Conservation (phyloP, 768 basidiomycete genomes). For the Chalciporus sphaerocephalus region DNA sequence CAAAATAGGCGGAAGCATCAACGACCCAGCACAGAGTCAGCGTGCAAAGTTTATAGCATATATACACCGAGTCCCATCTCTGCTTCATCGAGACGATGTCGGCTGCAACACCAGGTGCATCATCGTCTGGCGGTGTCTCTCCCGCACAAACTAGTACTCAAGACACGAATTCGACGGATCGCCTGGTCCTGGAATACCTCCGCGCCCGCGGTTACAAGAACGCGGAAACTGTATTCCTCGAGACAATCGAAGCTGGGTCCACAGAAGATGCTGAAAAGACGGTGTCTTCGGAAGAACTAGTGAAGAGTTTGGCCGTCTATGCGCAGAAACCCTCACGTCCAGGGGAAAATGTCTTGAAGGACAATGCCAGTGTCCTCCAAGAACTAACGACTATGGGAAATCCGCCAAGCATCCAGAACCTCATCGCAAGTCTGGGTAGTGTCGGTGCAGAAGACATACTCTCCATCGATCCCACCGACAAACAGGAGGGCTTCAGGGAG, state of each 20-base stretch:
- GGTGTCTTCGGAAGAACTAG: conserved; percentile 47
- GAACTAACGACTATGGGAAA: conserved; percentile 67
- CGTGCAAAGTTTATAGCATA: neutral
- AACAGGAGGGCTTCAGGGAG: conserved; percentile 80
- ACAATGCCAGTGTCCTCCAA: conserved; percentile 59
- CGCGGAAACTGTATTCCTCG: conserved; percentile 42
- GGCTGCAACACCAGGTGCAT: conserved; percentile 30
- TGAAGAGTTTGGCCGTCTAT: conserved; percentile 58
- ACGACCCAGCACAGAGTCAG: neutral
- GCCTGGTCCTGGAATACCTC: conserved; percentile 46
- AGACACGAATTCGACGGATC: conserved; percentile 34
- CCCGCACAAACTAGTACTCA: conserved; percentile 28
- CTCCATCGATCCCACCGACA: conserved; percentile 77
- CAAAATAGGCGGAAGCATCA: neutral
- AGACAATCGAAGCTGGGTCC: conserved; percentile 32
- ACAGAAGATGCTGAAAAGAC: conserved; percentile 37
- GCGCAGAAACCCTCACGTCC: conserved; percentile 63
- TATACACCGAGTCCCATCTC: neutral
- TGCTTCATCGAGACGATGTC: conserved; percentile 23
- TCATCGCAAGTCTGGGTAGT: conserved; percentile 72
- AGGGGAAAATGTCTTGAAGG: conserved; percentile 69
- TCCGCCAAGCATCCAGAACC: conserved; percentile 65
- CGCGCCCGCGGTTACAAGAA: conserved; percentile 42
- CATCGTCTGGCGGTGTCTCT: conserved; percentile 32
- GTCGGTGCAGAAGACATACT: conserved; percentile 81